phyloP scores from a whole-genome alignment of 371 early-diverging fungal genomes.

The Mortierella sp. region DNA sequence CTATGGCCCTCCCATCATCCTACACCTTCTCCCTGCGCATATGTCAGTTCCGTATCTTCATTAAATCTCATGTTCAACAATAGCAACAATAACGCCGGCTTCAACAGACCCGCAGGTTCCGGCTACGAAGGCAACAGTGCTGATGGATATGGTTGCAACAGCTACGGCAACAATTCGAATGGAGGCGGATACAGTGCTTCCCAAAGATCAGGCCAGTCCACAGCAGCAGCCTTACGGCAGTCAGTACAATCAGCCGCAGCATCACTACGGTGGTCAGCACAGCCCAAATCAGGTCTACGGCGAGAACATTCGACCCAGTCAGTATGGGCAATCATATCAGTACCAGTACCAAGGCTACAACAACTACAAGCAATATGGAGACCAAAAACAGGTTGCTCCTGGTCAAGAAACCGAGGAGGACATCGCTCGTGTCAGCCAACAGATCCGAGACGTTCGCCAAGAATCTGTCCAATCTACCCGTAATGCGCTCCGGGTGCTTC shows the following conservation, averaged over 20 bases:
- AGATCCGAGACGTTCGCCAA: conserved; percentile 76
- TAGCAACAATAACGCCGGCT: too few species aligned
- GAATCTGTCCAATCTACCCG: conserved; percentile 83
- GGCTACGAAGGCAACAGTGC: conserved; percentile 4
- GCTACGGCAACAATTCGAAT: neutral
- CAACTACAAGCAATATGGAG: conserved; percentile 32
- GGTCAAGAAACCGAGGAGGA: conserved; percentile 75
- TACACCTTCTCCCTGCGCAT: too few species aligned
- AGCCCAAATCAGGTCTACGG: conserved; percentile 30
- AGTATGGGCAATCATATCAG: conserved; percentile 27
- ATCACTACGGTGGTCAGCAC: conserved; percentile 20
- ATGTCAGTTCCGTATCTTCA: too few species aligned
- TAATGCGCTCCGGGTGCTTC: conserved; percentile 72
- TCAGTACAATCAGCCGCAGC: conserved; percentile 54
- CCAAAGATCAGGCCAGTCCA: conserved; percentile 18
- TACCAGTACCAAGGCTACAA: conserved; percentile 34
- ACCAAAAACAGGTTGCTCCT: conserved; percentile 26
- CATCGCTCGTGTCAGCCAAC: conserved; percentile 66
- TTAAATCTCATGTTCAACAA: too few species aligned
- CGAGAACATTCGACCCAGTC: conserved; percentile 32
- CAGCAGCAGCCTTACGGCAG: too few species aligned
- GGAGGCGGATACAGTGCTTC: conserved; percentile 19
- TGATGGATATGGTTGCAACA: too few species aligned
- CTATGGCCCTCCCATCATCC: too few species aligned
- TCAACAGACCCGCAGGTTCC: too few species aligned